These are phyloP conservation scores for Hypsizygus ulmarius DNA, from an alignment of 1,284 basidiomycete species.

Conservation along the genomic window DNA sequence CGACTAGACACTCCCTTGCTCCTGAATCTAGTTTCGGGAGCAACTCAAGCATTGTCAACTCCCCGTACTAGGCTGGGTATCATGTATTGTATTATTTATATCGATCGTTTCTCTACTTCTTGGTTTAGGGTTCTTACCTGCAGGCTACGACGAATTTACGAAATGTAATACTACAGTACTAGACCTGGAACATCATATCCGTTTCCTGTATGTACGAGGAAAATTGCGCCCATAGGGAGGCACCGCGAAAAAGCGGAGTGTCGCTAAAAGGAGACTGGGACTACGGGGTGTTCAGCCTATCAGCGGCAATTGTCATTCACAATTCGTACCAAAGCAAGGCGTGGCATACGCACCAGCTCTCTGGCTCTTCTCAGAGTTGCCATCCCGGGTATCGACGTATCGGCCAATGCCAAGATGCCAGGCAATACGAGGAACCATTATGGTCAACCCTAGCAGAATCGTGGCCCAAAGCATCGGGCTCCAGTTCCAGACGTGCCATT, in stretches of 20 bases:
- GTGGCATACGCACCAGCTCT: constrained; percentile 1
- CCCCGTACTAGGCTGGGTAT: constrained; percentile 52
- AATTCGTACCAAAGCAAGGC: neutral
- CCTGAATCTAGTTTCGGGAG: constrained; percentile 46
- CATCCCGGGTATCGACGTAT: constrained; percentile 66
- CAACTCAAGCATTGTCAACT: constrained; percentile 66
- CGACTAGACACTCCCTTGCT: constrained; percentile 78
- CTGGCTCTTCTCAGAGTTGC: constrained; percentile 24
- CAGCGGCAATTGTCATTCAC: neutral
- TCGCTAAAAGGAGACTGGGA: neutral
- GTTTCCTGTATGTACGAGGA: constrained; percentile 13
- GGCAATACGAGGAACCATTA: constrained; percentile 64
- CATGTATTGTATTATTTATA: constrained; percentile 17
- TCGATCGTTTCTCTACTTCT: constrained; percentile 3
- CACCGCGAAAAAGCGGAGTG: neutral
- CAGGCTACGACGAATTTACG: constrained; percentile 9
- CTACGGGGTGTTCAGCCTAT: too few species aligned
- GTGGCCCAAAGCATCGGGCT: constrained; percentile 67
- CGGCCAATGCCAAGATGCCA: constrained; percentile 74
- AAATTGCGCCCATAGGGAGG: constrained; percentile 3
- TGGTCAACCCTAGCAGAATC: constrained; percentile 55
- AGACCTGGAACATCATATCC: constrained; percentile 13
- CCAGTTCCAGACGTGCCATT: constrained; percentile 62
- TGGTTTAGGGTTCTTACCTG: neutral
- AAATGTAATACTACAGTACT: constrained; percentile 15